phyloP scores from a whole-genome alignment of 2,329 filamentous ascomycete species.

The Exophiala xenobiotica region DNA sequence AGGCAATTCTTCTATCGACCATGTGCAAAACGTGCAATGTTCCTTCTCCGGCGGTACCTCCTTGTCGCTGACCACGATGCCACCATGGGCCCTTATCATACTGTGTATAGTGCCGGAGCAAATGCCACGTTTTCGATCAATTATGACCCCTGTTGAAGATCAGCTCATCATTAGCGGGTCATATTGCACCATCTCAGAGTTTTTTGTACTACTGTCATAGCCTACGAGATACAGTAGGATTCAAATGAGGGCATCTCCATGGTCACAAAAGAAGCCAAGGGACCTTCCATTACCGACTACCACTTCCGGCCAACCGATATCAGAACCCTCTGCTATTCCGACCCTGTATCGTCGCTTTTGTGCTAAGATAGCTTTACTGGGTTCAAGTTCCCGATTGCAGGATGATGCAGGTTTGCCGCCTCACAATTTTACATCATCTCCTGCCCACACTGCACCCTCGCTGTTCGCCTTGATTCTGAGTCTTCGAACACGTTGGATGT shows the following conservation, averaged over 20 bases:
- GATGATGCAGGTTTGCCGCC: not conserved
- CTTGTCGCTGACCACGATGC: not conserved
- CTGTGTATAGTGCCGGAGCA: not conserved
- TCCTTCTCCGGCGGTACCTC: not conserved
- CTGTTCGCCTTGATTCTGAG: conserved; percentile 34
- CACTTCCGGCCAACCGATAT: no score
- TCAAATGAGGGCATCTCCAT: not conserved
- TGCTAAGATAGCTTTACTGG: not conserved
- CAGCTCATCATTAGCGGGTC: not conserved
- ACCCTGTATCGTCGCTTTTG: not conserved
- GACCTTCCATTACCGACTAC: not conserved
- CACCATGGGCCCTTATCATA: not conserved
- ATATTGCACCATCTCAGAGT: not conserved
- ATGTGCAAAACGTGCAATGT: not conserved
- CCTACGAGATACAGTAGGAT: not conserved
- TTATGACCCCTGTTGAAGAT: not conserved
- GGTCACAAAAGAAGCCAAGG: not conserved
- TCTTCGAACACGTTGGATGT: conserved; percentile 37
- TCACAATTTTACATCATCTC: conserved; percentile 33
- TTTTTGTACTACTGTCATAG: not conserved
- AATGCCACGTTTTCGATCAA: not conserved
- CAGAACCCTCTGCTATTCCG: not conserved
- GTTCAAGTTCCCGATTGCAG: no score
- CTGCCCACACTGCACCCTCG: conserved; percentile 32
- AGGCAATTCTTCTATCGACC: not conserved